Evolutionary conservation across 768 basidiomycete genomes (phyloP), one percentile per base, ranked within the genome.

Genomic region (Gloeopeniophorella convolvens): DNA sequence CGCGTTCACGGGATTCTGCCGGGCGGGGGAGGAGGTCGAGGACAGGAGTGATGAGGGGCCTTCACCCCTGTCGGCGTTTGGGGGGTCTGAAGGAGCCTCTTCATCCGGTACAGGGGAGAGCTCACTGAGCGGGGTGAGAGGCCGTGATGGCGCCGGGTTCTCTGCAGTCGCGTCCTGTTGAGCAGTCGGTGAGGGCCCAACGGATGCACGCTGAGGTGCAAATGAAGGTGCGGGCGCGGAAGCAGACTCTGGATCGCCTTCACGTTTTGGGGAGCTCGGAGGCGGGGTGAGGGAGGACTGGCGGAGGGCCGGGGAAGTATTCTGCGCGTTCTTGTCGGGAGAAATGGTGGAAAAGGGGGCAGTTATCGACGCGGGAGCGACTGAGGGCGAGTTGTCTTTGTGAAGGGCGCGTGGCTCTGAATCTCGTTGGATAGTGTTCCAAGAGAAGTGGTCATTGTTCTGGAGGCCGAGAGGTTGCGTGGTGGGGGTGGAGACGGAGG

Each of bases 81-180:
- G 65, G 44, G 71, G 67, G 45, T 67, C 66, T 18, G 69, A 65
- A 43, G 72, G 65, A 42, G 66, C 64, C 3, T 72, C 70, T 13
- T 79, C 78, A 40, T 80, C 79, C 33, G 82, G 78, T 0, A 82
- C 74, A 1, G 83, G 80, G 7, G 85, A 85, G 21, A 87, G 77
- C 55, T 87, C 85, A 57, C 82, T 87, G 62, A 89, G 77, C 3
- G 86, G 86, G 0, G 85, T 86, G 18, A 82, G 82, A 50, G 72
- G 73, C 26, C 80, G 71, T 48, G 82, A 84, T 12, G 65, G 53
- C 16, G 56, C 42, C 32, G 58, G 48, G 20, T 44, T 49, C 27
- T 45, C 59, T 10, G 16, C 27, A 42, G 45, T 52, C 41, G 39
- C 42, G 50, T 48, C 60, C 48, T 30, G 60, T 52, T 34, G 62